Base-by-base conservation (phyloP, 441 rosid genomes). In the Jatropha multifida region DNA sequence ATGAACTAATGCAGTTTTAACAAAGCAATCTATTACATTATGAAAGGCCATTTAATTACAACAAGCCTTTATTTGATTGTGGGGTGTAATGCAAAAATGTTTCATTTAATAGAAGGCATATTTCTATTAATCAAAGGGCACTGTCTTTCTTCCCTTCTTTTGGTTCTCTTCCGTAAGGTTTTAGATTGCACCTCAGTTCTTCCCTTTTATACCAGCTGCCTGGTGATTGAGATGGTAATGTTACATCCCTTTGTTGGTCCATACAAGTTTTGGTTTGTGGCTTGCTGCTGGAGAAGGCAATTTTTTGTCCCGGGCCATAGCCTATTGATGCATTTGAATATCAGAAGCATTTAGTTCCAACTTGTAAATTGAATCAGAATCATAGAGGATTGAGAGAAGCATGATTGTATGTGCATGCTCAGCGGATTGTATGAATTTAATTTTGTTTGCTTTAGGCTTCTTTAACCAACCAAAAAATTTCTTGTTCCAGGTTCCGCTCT, bases 401-500 rank as follows among this genome's bases (percentile, higher is more conserved):
- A 51, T 4, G 1, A 55, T 48, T 26, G n/a, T 49, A 58, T 59
- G 41, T 49, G 18, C 59, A 0, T 26, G 14, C 48, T 23, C 49
- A 72, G 42, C 17, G 8, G n/a, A 51, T 54, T 63, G 13, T 65
- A 8, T 44, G 12, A 17, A 12, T 38, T 18, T 20, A 66, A 5
- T 52, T 54, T 61, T 26, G 23, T 54, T 67, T 10, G 60, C 7
- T 69, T 63, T 64, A 40, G 63, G 58, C 67, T 61, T 54, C 58
- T 70, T n/a, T 60, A 54, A 77, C 66, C 55, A 75, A 71, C 65
- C 64, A 26, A 67, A 41, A 44, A 41, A 48, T 54, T 40, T 74
- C 60, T 74, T n/a, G 63, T 38, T 59, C 77, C 79, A 93, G 97
- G 93, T 91, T 68, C 99, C 97, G 0, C 83, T 93, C 71, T 94